phyloP scores from a whole-genome alignment of 768 basidiomycete genomes.

The Lactarius tabidus region DNA sequence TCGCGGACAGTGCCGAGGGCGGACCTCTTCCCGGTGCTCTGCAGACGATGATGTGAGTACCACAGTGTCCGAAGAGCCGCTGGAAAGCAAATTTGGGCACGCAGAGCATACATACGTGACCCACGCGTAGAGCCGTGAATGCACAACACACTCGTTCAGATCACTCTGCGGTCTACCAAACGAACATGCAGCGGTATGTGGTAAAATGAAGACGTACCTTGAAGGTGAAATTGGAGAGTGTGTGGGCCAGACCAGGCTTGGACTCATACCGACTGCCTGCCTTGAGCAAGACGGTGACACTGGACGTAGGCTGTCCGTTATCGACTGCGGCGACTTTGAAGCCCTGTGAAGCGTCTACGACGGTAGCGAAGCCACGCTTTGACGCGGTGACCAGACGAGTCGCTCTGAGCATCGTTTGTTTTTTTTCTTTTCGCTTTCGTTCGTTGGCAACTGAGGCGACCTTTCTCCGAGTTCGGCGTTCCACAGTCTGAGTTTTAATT shows the following conservation, averaged over 20 bases:
- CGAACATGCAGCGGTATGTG: background rate
- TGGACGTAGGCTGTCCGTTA: conserved; percentile 75
- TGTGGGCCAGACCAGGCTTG: conserved; percentile 87
- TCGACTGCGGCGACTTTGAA: conserved; percentile 80
- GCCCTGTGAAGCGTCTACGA: conserved; percentile 72
- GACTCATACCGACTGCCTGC: conserved; percentile 88
- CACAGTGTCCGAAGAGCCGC: background rate
- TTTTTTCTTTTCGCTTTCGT: background rate
- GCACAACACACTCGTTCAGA: background rate
- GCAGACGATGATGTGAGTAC: conserved; percentile 11
- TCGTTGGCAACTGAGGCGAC: background rate
- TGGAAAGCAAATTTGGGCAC: background rate
- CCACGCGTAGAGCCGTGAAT: background rate
- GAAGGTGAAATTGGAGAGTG: conserved; percentile 97
- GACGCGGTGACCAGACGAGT: conserved; percentile 18
- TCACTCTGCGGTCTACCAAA: background rate
- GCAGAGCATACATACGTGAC: background rate
- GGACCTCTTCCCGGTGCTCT: conserved; percentile 86
- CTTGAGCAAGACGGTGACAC: conserved; percentile 88
- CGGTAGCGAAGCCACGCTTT: conserved; percentile 74
- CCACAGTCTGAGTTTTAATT: conserved; percentile 1
- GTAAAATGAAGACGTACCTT: conserved; percentile 59
- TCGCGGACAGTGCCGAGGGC: conserved; percentile 88
- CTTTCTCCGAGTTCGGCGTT: background rate
- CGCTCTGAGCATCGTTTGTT: conserved; percentile 23